Base-by-base conservation (phyloP, 257 asterid species). In the Fraxinus anomala region DNA sequence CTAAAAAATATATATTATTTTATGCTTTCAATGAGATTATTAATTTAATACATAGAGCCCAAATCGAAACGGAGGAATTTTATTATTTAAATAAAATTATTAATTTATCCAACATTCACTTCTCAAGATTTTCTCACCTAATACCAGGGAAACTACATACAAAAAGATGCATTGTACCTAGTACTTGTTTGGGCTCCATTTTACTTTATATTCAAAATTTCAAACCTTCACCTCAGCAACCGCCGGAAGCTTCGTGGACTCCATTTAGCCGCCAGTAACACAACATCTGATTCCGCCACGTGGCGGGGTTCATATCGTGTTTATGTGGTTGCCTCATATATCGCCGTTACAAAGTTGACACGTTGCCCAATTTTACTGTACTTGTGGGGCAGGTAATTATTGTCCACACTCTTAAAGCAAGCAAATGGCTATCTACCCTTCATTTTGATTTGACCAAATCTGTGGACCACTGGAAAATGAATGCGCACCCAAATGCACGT, bases 391-490 rank as follows among this genome's bases (percentile, higher is more conserved):
- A 54, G 63, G 26, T 54, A 54, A 54, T 54, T 54, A 54, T 54
- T 54, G 63, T 54, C 63, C 19, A 54, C 1, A 7, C 24, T 54
- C 6, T 54, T 19, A 54, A 54, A 36, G 40, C 40, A 36, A 36
- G 40, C 40, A 36, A 36, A 19, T 54, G 24, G 23, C 23, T 54
- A 10, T 19, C 63, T n/a, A 54, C 63, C 63, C 19, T 19, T 54
- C 63, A 54, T 54, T 54, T 16, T 54, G 63, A 54, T 54, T 54
- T 54, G 63, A 54, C 63, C 63, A 54, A 54, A 54, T 54, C 24
- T 54, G 26, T 54, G 63, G 0, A 54, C 63, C 40, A 0, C 10
- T 36, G 40, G 6, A 36, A 36, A 36, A 6, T 6, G 40, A 8
- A 0, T 36, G 40, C 40, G 40, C 9, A 36, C 40, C 40, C 10